These are phyloP conservation scores for Schizosaccharomyces osmophilus DNA, from an alignment of 805 yeast genomes.

Conservation along the genomic window DNA sequence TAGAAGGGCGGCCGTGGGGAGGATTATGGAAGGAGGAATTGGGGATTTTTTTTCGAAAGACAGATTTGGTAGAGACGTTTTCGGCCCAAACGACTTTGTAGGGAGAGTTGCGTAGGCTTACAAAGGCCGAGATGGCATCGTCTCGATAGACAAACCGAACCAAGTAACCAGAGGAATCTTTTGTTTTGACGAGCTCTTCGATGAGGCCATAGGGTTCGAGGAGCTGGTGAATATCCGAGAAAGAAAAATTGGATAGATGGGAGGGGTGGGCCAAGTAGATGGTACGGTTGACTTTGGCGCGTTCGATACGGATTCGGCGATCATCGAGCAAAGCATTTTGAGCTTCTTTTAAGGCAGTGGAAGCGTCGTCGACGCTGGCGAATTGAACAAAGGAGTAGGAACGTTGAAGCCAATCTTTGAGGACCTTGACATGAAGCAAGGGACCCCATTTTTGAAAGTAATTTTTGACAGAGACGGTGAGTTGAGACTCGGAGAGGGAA, in stretches of 20 bases:
- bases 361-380: background rate
- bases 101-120: slow-evolving; percentile 30
- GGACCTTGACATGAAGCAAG: background rate
- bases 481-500: background rate
- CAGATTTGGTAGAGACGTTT: slow-evolving; percentile 23
- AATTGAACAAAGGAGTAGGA: slow-evolving; percentile 1
- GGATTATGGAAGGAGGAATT: background rate
- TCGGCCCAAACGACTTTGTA: slow-evolving; percentile 63
- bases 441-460: slow-evolving; percentile 1
- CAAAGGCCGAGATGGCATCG: slow-evolving; percentile 66
- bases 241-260: background rate
- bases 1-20: background rate
- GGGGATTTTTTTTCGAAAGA: background rate
- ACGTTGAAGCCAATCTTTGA: slow-evolving; percentile 1
- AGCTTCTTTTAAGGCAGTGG: slow-evolving; percentile 8
- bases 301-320: slow-evolving; percentile 44
- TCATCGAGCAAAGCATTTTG: slow-evolving; percentile 14
- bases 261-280: slow-evolving; percentile 21
- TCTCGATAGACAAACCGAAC: slow-evolving; percentile 55
- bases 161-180: slow-evolving; percentile 65
- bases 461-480: background rate
- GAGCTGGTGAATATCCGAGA: slow-evolving; percentile 14
- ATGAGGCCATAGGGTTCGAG: slow-evolving; percentile 44
- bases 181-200: slow-evolving; percentile 50
- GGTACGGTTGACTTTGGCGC: slow-evolving; percentile 74